Conservation (phyloP, 306 rosid genomes). For the Pachyrhizus erosus region DNA sequence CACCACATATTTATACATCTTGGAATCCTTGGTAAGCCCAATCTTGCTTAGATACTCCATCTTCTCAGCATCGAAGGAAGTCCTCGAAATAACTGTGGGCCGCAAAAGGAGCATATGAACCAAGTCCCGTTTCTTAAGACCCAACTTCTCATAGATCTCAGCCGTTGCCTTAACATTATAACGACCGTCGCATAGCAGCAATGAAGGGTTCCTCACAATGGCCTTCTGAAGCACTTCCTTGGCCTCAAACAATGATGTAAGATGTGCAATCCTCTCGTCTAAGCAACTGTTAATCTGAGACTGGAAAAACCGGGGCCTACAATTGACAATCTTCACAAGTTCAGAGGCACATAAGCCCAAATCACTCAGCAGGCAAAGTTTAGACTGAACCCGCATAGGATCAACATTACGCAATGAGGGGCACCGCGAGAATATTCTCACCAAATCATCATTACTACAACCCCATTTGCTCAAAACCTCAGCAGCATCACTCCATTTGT, state of each 20-base stretch:
- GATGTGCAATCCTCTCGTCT: slow-evolving; percentile 59
- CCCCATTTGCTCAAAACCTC: slow-evolving; percentile 72
- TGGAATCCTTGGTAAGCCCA: slow-evolving; percentile 57
- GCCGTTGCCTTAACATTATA: slow-evolving; percentile 50
- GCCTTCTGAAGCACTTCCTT: slow-evolving; percentile 66
- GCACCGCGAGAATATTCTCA: slow-evolving; percentile 45
- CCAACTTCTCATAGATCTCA: slow-evolving; percentile 60
- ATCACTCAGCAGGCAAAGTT: slow-evolving; percentile 56
- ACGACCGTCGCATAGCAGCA: slow-evolving; percentile 53
- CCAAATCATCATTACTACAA: slow-evolving; percentile 62
- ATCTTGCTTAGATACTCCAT: slow-evolving; percentile 58
- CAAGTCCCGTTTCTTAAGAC: slow-evolving; percentile 65
- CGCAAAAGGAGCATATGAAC: slow-evolving; percentile 61
- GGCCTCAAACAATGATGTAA: slow-evolving; percentile 65
- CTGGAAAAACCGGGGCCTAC: slow-evolving; percentile 66
- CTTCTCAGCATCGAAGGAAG: slow-evolving; percentile 78
- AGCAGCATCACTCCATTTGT: slow-evolving; percentile 39
- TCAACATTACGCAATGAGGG: slow-evolving; percentile 58
- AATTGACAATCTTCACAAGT: slow-evolving; percentile 65
- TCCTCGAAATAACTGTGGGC: slow-evolving; percentile 67
- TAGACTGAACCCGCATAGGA: slow-evolving; percentile 48
- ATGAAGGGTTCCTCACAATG: slow-evolving; percentile 75
- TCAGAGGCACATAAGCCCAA: slow-evolving; percentile 62
- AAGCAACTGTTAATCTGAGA: slow-evolving; percentile 49
- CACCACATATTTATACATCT: slow-evolving; percentile 75